phyloP scores from a whole-genome alignment of 805 yeast species.

The Starmera dryadoides region DNA sequence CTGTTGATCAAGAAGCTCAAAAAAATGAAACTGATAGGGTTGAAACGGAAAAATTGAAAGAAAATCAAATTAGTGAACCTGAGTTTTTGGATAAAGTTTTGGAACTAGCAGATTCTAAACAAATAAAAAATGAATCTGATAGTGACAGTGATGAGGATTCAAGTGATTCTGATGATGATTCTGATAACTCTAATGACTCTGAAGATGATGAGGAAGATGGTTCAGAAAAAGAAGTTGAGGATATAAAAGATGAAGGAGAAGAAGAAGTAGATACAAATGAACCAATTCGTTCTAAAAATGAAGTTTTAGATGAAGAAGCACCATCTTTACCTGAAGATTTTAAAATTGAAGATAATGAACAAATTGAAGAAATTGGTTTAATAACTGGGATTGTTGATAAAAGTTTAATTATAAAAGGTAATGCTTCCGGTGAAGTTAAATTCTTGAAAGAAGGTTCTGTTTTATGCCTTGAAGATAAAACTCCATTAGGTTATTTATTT shows the following conservation, averaged over 20 bases:
- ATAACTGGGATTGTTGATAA: constrained; percentile 64
- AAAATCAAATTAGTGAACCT: too few relatives aligned
- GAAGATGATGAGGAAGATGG: constrained; percentile 7
- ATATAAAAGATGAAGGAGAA: constrained; percentile 7
- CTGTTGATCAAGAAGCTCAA: too few relatives aligned
- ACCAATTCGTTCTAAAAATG: constrained; percentile 78
- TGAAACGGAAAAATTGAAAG: too few relatives aligned
- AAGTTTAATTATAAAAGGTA: constrained; percentile 66
- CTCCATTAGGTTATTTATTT: constrained; percentile 66
- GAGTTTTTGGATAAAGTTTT: constrained; percentile 1
- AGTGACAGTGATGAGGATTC: not conserved
- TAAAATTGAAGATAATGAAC: constrained; percentile 47
- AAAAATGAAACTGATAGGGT: too few relatives aligned
- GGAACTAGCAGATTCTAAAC: not conserved
- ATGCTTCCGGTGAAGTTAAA: constrained; percentile 74
- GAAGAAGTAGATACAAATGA: constrained; percentile 16
- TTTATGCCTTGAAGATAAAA: constrained; percentile 67
- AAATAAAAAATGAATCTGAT: not conserved
- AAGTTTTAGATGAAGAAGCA: constrained; percentile 59
- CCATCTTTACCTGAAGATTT: constrained; percentile 64
- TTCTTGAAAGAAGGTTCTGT: constrained; percentile 77
- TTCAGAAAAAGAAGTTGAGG: constrained; percentile 15
- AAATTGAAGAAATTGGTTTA: constrained; percentile 66
- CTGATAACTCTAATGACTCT: constrained; percentile 2
- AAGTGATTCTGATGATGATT: not conserved